Base-by-base conservation (phyloP, 345 rosid species). In the Cardamine chenopodiifolia region DNA sequence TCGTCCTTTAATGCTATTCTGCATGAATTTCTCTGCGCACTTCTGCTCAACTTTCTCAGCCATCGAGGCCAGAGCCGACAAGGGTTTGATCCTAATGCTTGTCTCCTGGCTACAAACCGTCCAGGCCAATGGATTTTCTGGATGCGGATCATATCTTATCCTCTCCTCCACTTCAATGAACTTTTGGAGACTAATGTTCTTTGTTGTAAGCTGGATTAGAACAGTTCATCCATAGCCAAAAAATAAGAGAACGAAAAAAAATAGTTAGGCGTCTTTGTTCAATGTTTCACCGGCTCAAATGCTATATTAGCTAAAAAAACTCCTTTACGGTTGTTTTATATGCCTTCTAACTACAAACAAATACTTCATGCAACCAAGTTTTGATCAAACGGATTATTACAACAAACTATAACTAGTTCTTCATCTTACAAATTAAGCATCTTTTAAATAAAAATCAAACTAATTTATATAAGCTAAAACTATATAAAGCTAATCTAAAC, bases 31-130 rank as follows among this genome's bases (percentile, higher is more conserved):
- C 62, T 91, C 98, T 1, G 90, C 97, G 61, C 97, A 94, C 25
- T 84, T 78, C 59, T 90, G 97, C 80, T 95, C 97, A 50, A 95
- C 88, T 82, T 95, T 95, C 83, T 95, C 99, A 1, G 97, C 97
- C 97, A 95, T 92, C 50, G 97, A 95, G 39, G 99, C 97, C 75
- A 95, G 74, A 19, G 93, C 85, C 1, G 99, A 95, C 72, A 90
- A 78, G 7, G 99, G 97, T 78, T 89, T 92, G 73, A 94, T 94
- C 52, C 83, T 77, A 73, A 94, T 94, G 62, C 96, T 90, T 8
- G 98, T 94, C 82, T 91, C 89, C 80, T 94, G 98, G 76, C 70
- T 82, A 76, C 98, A 94, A 57, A 90, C 65, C 1, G 98, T 91
- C 96, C 96, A 91, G 15, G 81, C 80, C 7, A 70, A 77, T 4